Evolutionary conservation across 495 filamentous ascomycete species (phyloP).

Genomic region (Hypomontagnella submonticulosa): DNA sequence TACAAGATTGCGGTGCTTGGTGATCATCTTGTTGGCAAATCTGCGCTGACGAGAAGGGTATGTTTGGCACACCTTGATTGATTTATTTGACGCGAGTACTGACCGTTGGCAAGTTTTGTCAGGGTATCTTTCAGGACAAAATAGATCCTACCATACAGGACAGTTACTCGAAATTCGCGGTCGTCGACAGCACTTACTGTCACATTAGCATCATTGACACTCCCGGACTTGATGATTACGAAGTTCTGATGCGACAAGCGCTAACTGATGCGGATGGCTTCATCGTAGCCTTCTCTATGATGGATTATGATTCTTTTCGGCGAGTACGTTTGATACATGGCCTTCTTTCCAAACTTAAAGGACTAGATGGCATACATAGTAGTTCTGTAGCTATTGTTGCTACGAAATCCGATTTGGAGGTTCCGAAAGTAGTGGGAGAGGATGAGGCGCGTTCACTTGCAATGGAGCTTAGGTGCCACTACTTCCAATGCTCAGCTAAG

Average conservation of each 20-base stretch:
- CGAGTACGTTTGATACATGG: not conserved
- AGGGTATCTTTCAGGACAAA: not conserved
- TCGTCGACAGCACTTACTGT: not conserved
- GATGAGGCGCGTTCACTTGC: not conserved
- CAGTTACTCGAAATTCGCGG: not conserved
- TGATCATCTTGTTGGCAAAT: not conserved
- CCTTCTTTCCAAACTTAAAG: not conserved
- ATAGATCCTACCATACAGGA: not conserved
- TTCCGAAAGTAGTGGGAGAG: not conserved
- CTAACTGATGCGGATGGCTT: not conserved
- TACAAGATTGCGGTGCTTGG: conserved; percentile 2
- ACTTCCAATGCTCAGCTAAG: not conserved
- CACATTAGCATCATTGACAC: not conserved
- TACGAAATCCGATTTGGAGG: not conserved
- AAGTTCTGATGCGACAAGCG: not conserved
- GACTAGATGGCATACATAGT: not conserved
- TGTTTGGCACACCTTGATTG: not conserved
- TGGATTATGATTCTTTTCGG: not conserved
- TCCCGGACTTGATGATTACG: not conserved
- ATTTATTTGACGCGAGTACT: not conserved
- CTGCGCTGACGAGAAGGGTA: conserved; percentile 4
- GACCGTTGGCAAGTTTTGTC: not conserved
- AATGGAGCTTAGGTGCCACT: not conserved
- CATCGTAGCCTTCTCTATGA: not conserved
- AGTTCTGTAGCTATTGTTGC: not conserved